Evolutionary conservation across 1,139 yeast species (phyloP).

Genomic region (Nakaseomyces kungkrabaensis): DNA sequence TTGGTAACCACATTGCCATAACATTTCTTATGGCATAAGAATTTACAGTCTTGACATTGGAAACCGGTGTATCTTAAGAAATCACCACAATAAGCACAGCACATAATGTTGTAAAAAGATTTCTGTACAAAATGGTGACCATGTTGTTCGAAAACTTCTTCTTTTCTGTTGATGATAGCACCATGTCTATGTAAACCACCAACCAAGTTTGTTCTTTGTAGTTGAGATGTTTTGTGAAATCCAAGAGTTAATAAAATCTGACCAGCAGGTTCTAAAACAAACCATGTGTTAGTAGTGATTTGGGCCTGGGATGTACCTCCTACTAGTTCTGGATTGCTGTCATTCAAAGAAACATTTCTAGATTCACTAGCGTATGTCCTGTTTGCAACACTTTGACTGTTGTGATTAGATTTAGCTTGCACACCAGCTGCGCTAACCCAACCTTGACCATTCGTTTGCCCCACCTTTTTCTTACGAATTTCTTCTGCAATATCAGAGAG

Average conservation of each 20-base stretch:
- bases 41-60: slow-evolving; percentile 93
- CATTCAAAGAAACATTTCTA: background rate
- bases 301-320: slow-evolving; percentile 8
- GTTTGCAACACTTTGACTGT: background rate
- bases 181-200: slow-evolving; percentile 88
- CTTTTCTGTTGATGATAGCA: slow-evolving; percentile 91
- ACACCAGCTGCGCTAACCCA: slow-evolving; percentile 79
- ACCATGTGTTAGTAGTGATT: slow-evolving; percentile 64
- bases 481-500: slow-evolving; percentile 90
- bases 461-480: slow-evolving; percentile 80
- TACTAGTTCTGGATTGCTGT: slow-evolving; percentile 5
- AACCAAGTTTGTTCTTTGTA: slow-evolving; percentile 36
- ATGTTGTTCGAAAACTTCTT: slow-evolving; percentile 88
- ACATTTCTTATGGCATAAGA: slow-evolving; percentile 90
- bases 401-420: background rate
- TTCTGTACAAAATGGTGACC: slow-evolving; percentile 96
- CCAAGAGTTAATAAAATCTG: slow-evolving; percentile 71
- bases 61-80: slow-evolving; percentile 87
- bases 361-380: slow-evolving; percentile 5
- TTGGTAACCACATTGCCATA: slow-evolving; percentile 89
- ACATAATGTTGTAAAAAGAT: slow-evolving; percentile 91
- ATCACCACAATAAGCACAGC: slow-evolving; percentile 95
- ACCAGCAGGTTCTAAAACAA: slow-evolving; percentile 87
- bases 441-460: slow-evolving; percentile 58
- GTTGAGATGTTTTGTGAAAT: slow-evolving; percentile 59